Percentiles rank a stretch among this genome's conserved stretches.
Conservation (phyloP, 805 yeast species). For the Teunomyces cretensis region DNA sequence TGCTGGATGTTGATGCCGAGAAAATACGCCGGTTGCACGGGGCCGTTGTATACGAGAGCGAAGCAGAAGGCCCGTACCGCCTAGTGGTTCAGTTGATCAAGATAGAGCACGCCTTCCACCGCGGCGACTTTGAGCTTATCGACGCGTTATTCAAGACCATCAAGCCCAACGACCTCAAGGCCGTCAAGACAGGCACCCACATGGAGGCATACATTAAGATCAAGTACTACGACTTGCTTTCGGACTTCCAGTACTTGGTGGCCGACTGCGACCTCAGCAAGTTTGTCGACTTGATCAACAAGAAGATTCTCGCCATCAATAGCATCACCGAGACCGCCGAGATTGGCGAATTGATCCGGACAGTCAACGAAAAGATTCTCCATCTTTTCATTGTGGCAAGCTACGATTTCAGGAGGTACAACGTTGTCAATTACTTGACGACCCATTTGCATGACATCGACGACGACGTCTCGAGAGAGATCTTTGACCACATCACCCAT, state of each 20-base stretch:
- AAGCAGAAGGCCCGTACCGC: neutral
- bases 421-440: constrained; percentile 20
- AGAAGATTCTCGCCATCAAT: constrained; percentile 26
- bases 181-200: neutral
- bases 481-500: constrained; percentile 9
- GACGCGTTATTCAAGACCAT: neutral
- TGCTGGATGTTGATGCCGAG: neutral
- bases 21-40: neutral
- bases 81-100: constrained; percentile 1
- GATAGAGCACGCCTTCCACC: neutral
- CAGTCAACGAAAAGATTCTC: constrained; percentile 27
- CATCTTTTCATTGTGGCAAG: constrained; percentile 31
- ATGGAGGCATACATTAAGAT: constrained; percentile 16
- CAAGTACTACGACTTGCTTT: constrained; percentile 31
- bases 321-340: constrained; percentile 6
- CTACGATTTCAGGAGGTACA: constrained; percentile 33
- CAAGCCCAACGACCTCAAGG: neutral
- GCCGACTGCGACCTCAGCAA: constrained; percentile 11
- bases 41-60: neutral
- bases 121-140: neutral
- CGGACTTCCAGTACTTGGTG: constrained; percentile 31
- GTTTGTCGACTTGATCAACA: constrained; percentile 25
- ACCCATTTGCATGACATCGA: neutral
- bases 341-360: constrained; percentile 7
- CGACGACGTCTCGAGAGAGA: neutral